Percentiles rank a stretch among this genome's conserved stretches.
Evolutionary conservation across 805 yeast species (phyloP).

Genomic region (Yamadazyma kitorensis): DNA sequence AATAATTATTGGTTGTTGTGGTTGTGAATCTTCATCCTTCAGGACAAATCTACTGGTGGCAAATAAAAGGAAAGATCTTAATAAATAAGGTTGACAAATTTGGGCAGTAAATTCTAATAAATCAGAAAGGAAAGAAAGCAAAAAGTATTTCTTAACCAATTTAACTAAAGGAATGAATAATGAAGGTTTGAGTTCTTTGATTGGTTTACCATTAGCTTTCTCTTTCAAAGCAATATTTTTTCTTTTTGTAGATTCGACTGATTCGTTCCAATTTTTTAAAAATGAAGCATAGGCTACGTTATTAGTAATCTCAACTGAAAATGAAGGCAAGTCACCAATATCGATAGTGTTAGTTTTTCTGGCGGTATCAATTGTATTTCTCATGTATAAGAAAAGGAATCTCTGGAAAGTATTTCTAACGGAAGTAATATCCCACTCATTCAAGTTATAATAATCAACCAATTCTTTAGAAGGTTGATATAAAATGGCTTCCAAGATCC

Average conservation of each 20-base stretch:
- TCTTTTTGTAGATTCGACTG: constrained; percentile 13
- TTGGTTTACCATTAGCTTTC: constrained; percentile 10
- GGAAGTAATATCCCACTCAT: constrained; percentile 24
- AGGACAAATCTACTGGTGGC: constrained; percentile 9
- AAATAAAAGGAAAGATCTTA: constrained; percentile 13
- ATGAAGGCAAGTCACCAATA: constrained; percentile 63
- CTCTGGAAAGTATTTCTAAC: constrained; percentile 17
- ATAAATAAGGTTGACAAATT: constrained; percentile 13
- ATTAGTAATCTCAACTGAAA: constrained; percentile 13
- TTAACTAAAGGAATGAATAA: constrained; percentile 7
- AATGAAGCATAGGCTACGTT: constrained; percentile 19
- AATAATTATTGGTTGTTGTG: constrained; percentile 21
- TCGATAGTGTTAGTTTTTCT: constrained; percentile 8
- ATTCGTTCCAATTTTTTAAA: constrained; percentile 21
- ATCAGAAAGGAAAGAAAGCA: constrained; percentile 9
- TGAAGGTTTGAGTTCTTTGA: constrained; percentile 16
- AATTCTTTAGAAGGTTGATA: constrained; percentile 21
- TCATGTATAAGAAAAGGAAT: constrained; percentile 9
- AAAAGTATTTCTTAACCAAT: constrained; percentile 3
- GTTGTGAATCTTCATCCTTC: constrained; percentile 1
- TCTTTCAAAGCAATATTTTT: constrained; percentile 9
- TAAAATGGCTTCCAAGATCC: constrained; percentile 15
- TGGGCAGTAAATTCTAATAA: constrained; percentile 11
- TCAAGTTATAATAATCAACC: constrained; percentile 18
- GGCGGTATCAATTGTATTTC: constrained; percentile 7